These are phyloP conservation scores for Lachancea thermotolerans DNA, from an alignment of 805 yeast genomes.

Conservation along the genomic window DNA sequence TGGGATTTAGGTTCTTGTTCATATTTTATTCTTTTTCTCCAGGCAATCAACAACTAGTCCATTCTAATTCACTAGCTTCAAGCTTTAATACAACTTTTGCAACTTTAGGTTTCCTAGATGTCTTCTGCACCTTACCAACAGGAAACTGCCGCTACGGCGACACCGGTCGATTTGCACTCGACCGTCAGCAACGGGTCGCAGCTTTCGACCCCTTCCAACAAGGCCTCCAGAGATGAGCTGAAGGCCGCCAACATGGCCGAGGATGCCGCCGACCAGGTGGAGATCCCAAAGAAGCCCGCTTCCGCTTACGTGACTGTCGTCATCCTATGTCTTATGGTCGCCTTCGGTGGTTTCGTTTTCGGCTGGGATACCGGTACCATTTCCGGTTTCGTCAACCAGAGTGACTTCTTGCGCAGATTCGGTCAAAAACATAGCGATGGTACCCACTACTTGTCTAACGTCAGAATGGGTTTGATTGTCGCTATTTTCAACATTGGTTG, in stretches of 20 bases:
- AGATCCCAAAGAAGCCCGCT: slow-evolving; percentile 31
- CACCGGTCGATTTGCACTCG: slow-evolving; percentile 12
- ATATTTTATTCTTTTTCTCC: neutral
- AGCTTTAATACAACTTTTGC: neutral
- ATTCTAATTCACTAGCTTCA: neutral
- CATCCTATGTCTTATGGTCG: slow-evolving; percentile 36
- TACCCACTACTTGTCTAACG: slow-evolving; percentile 40
- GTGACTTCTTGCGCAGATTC: slow-evolving; percentile 51
- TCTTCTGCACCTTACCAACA: slow-evolving; percentile 5
- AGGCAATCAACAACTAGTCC: neutral
- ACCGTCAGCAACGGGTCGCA: slow-evolving; percentile 14
- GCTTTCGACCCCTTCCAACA: slow-evolving; percentile 28
- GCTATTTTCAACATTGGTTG: slow-evolving; percentile 67
- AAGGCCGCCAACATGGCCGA: slow-evolving; percentile 12
- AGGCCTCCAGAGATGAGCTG: slow-evolving; percentile 25
- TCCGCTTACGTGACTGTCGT: slow-evolving; percentile 32
- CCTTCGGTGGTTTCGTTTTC: slow-evolving; percentile 67
- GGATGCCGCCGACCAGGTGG: slow-evolving; percentile 4
- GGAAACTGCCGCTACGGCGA: slow-evolving; percentile 8
- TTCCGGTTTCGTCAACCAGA: slow-evolving; percentile 57
- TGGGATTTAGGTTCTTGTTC: neutral
- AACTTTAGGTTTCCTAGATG: neutral
- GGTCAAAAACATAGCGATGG: slow-evolving; percentile 44
- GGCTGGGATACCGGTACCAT: slow-evolving; percentile 83
- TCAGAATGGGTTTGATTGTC: slow-evolving; percentile 51